Base-by-base conservation (phyloP, 1,284 basidiomycete species). In the Cutaneotrichosporon sp. region DNA sequence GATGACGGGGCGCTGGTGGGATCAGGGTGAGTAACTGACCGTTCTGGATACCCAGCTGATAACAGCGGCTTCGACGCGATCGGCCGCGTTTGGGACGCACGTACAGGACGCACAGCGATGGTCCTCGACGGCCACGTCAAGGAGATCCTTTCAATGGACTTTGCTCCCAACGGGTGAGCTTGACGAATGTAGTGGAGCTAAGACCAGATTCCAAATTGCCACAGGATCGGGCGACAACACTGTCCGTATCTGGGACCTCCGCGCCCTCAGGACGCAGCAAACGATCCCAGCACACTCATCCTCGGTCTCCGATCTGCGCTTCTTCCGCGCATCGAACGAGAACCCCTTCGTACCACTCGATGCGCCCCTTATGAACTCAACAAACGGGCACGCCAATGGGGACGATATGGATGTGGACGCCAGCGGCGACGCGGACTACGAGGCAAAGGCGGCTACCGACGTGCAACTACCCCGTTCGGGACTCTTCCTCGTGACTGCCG, bases 221-320 rank as follows among this genome's bases (percentile, higher is more conserved):
- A 96, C 94, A 0, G 94, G 93, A 20, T 87, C 91, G 2, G 92
- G 90, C 42, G 96, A 99, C 74, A 94, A 98, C 69, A 97, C 93
- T 0, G 88, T 98, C 61, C 85, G 92, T 38, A 91, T 98, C 78
- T 99, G 96, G 96, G 96, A 99, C 75, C 85, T 98, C 77, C 85
- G 96, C 24, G 86, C 88, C 3, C 80, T 97, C 25, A 88, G 86
- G 65, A 85, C 90, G 19, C 77, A 93, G n/a, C 92, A 97, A 74
- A 97, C 91, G 20, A 97, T 98, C 59, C 92, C 94, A 2, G 96
- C 93, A 0, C 96, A 98, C 78, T 82, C 86, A 33, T 92, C 88
- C 32, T 92, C 92, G 63, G 88, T 98, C 46, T 87, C 94, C 10
- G 96, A 99, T 65, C 81, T 99, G 35, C 85, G 88, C 20, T 99